Evolutionary conservation across 2,329 filamentous ascomycete species (phyloP), one percentile per base, ranked within the genome.

Genomic region (Hypomyces perniciosus): DNA sequence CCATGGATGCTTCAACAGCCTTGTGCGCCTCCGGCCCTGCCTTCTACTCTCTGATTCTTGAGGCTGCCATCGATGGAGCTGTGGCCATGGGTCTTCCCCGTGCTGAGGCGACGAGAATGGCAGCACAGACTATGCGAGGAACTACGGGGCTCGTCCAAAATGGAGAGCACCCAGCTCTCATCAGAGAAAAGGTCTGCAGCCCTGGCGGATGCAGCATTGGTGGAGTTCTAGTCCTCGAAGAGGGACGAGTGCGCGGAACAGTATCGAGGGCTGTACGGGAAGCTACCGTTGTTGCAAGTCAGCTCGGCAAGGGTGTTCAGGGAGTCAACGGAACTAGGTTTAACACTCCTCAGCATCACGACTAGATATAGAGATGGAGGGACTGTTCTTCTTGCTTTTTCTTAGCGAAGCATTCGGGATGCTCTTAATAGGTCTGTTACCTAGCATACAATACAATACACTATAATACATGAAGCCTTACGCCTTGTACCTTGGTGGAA

Each of bases 151-250:
- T 91, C 59, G 81, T 91, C 8, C 73, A 88, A 50, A 77, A 70
- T 49, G 86, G 86, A 10, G 85, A 90, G 64, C 87, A 91, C 65
- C 88, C 88, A 1, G 86, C 86, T 12, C 68, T 90, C 26, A 69
- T 91, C 47, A 77, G 83, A 46, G 87, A 92, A 59, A 88, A 87
- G 69, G 84, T 90, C n/a, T 83, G 74, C 57, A 90, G 86, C 1
- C 86, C 87, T 0, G 87, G 85, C 5, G 88, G 88, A 1, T 90
- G 86, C 67, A 90, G 86, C 5, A 89, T 90, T 55, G 83, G 81
- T 2, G 88, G 87, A 0, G 67, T 91, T 46, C 65, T 89, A 59
- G 83, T 86, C 5, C 70, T 92, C 6, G 88, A 92, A 66, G 86
- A 92, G 61, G 85, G 84, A 8, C 72, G 77, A 7, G 80, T 89